Evolutionary conservation across 495 filamentous ascomycete genomes (phyloP), one percentile per base, ranked within the genome.

Genomic region (Tuber brumale): DNA sequence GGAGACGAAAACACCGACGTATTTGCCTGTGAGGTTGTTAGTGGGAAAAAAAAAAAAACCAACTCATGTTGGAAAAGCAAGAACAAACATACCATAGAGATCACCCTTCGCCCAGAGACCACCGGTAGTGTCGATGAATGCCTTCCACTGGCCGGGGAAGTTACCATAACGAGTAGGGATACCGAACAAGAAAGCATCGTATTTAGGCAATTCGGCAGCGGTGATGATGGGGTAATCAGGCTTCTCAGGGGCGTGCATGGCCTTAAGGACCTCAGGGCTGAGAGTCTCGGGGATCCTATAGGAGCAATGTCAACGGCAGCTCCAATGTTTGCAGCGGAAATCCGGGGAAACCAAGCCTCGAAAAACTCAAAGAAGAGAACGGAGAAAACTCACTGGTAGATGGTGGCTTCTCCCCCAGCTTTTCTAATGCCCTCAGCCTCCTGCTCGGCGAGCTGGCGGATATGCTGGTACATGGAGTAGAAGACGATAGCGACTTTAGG

Each of bases 91-190:
- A 66, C 57, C 57, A 46, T 43, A 71, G 42, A 83, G 81, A 70
- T 73, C 75, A 75, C 82, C 82, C 44, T 78, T 31, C 8, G 51
- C 74, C 87, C 89, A 91, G 88, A 89, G 94, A 79, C 88, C 91
- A 76, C 94, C 93, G 27, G 84, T 86, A 83, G 81, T 83, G 77
- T 76, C 82, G 74, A 83, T 81, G 69, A 84, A 83, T 19, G 83
- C 57, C 88, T 94, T 97, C 92, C 92, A 98, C 86, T 99, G 95
- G 42, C 91, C 94, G 61, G 95, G 94, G 88, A 97, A 97, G 90
- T 97, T 99, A 84, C 95, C 95, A 86, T 92, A 99, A 75, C 95
- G 91, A n/a, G 95, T 99, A 44, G 95, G 95, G 85, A 99, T 94
- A 81, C 96, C 96, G 77, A 99, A 89, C 51, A 99, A 91, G 85